These are phyloP conservation scores for Hericium coralloides DNA, from an alignment of 768 basidiomycete genomes.

Conservation along the genomic window DNA sequence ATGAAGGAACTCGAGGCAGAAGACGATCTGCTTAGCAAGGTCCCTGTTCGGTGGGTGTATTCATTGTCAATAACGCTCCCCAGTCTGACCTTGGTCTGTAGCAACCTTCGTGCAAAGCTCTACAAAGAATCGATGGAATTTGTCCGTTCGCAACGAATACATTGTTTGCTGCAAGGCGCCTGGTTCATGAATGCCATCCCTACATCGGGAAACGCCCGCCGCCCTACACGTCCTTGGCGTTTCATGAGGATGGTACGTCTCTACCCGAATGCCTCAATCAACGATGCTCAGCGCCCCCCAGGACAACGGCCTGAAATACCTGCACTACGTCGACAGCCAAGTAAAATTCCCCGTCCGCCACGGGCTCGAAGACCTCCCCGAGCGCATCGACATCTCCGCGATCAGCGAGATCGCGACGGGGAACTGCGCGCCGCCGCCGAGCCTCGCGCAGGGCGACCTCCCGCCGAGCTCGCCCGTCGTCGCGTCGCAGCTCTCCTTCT, in stretches of 20 bases:
- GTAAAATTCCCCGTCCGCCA: conserved; percentile 71
- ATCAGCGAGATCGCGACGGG: conserved; percentile 76
- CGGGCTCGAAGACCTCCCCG: conserved; percentile 82
- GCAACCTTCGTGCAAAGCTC: conserved; percentile 76
- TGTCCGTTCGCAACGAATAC: conserved; percentile 80
- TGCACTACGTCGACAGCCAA: conserved; percentile 81
- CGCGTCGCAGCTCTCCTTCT: conserved; percentile 18
- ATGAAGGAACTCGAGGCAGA: conserved; percentile 86
- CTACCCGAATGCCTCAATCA: neutral
- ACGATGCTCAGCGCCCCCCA: conserved; percentile 20
- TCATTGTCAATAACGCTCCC: neutral
- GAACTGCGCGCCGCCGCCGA: conserved; percentile 61
- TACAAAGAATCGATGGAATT: conserved; percentile 90
- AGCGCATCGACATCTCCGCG: conserved; percentile 71
- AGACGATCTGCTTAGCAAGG: conserved; percentile 79
- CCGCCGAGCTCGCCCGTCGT: conserved; percentile 18
- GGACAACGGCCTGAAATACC: conserved; percentile 71
- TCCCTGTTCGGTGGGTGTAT: conserved; percentile 66
- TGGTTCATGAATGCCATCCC: conserved; percentile 86
- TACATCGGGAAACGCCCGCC: conserved; percentile 32
- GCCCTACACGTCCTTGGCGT: conserved; percentile 66
- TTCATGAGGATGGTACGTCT: conserved; percentile 72
- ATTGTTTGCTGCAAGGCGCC: conserved; percentile 80
- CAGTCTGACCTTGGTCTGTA: conserved; percentile 20
- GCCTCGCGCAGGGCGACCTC: conserved; percentile 27